Evolutionary conservation across 2,329 filamentous ascomycete genomes (phyloP).

Genomic region (Scleromitrula shiraiana): DNA sequence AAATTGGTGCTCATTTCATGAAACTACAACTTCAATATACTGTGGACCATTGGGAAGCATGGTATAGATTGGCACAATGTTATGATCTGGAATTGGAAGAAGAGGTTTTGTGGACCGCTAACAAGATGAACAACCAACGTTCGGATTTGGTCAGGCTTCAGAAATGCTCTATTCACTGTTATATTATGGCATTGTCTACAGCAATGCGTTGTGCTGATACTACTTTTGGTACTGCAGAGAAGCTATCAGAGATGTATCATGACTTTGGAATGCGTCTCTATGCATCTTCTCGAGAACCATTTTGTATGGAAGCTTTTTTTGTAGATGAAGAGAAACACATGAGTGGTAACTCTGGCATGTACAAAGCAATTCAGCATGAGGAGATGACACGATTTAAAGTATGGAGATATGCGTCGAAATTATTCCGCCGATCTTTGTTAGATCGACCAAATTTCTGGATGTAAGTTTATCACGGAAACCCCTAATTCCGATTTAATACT

Average conservation of each 20-base stretch:
- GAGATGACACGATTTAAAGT: constrained; percentile 51
- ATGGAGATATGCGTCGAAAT: constrained; percentile 55
- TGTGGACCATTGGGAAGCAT: constrained; percentile 34
- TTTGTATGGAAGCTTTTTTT: constrained; percentile 58
- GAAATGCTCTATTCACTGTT: constrained; percentile 34
- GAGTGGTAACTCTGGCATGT: constrained; percentile 45
- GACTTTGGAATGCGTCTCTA: constrained; percentile 65
- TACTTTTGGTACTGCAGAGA: constrained; percentile 43
- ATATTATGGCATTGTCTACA: constrained; percentile 57
- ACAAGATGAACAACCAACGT: constrained; percentile 33
- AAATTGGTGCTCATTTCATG: constrained; percentile 31
- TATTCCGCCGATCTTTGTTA: constrained; percentile 51
- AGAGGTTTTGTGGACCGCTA: constrained; percentile 34
- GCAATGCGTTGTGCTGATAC: constrained; percentile 49
- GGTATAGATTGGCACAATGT: constrained; percentile 35
- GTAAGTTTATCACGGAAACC: constrained; percentile 31
- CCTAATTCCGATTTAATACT: constrained; percentile 13
- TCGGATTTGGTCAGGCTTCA: constrained; percentile 30
- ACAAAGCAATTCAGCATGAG: constrained; percentile 47
- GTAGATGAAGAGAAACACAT: constrained; percentile 56
- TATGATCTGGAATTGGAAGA: constrained; percentile 35
- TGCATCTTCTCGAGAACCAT: constrained; percentile 58
- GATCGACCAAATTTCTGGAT: constrained; percentile 56
- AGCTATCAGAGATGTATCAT: constrained; percentile 56
- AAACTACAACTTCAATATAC: constrained; percentile 31